phyloP scores from a whole-genome alignment of 129 eudicot genomes.

The Dittrichia graveolens region DNA sequence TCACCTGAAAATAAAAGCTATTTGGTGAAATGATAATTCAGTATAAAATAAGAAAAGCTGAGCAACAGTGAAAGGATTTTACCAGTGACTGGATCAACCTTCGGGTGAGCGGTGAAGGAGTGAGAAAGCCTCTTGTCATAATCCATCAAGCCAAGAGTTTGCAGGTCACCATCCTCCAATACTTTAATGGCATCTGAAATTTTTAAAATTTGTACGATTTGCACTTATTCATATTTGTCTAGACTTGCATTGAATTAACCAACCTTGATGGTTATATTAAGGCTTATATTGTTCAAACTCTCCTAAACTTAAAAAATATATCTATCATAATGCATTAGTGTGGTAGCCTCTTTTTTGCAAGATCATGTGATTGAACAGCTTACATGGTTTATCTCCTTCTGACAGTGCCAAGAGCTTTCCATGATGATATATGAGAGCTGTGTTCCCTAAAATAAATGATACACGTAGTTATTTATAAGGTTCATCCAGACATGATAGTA shows the following conservation, averaged over 20 bases:
- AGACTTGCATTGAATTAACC: not conserved
- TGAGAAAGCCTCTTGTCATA: constrained; percentile 92
- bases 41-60: not conserved
- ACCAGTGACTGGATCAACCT: constrained; percentile 96
- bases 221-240: not conserved
- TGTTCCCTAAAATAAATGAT: constrained; percentile 64
- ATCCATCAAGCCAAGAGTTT: constrained; percentile 93
- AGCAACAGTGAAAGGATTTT: constrained; percentile 12
- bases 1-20: constrained; percentile 58
- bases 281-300: not conserved
- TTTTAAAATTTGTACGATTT: not conserved
- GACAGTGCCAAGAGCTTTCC: constrained; percentile 91
- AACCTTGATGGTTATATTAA: not conserved
- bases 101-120: constrained; percentile 96
- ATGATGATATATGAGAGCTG: constrained; percentile 91
- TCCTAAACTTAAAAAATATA: not conserved
- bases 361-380: constrained; percentile 23
- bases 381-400: constrained; percentile 99
- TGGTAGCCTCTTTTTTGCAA: not conserved
- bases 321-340: not conserved
- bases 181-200: constrained; percentile 78
- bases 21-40: constrained; percentile 7
- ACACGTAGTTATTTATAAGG: constrained; percentile 11
- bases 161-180: constrained; percentile 96
- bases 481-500: constrained; percentile 4